Base-by-base conservation (phyloP, 2,329 filamentous ascomycete genomes). In the Stachybotrys chartarum region DNA sequence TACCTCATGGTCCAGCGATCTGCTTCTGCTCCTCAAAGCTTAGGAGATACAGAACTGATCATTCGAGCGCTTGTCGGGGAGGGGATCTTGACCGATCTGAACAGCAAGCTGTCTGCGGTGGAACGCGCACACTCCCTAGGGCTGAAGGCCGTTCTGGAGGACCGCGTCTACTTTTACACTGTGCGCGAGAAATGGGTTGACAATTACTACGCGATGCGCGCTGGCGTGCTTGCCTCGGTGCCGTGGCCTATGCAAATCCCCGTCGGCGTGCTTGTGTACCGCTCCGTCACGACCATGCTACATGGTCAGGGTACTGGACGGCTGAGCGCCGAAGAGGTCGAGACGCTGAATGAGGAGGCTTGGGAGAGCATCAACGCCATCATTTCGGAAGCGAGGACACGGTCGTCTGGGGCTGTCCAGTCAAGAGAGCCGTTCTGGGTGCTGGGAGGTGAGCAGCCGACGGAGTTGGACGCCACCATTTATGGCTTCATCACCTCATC, bases 121-220 rank as follows among this genome's bases (percentile, higher is more conserved):
- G 65, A 77, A 24, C 72, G 64, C 46, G 74, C 77, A 0, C 66
- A 75, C 0, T 83, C 86, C 64, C 62, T 83, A 8, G 78, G 75
- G 0, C 57, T 86, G 1, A 68, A 76, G 16, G 77, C 80, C 0
- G 60, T 87, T 53, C 57, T 86, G 30, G 83, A 87, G 67, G 82
- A 87, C 18, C 83, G 79, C 64, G 58, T 84, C 14, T 81, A 79
- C 61, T 86, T 85, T 59, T 83, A 78, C 56, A 71, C 78, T 74
- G 65, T 59, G 1, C 71, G 74, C 46, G 83, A 87, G 68, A 72
- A 76, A 57, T 87, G 83, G 83, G 64, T 75, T 3, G 70, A 81
- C 55, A 84, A 86, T 63, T 86, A 81, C 70, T 76, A 81, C 57
- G 66, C 69, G 14, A 85, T 84, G 81, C 78, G 83, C 16, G 74